These are phyloP conservation scores for Articulospora tetracladia DNA, from an alignment of 495 filamentous ascomycete species.

Conservation along the genomic window DNA sequence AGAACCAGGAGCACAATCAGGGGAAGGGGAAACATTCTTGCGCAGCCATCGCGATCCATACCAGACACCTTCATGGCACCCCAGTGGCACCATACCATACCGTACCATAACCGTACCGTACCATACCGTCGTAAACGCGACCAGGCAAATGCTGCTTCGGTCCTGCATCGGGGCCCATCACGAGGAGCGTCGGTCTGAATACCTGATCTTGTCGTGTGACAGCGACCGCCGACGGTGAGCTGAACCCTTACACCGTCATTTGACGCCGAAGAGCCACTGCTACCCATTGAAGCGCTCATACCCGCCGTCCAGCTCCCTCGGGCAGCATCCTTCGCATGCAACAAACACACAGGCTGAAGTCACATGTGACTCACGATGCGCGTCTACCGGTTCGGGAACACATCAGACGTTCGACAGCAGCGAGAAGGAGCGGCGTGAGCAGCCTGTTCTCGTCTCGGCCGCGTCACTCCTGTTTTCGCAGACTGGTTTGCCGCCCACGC, in stretches of 20 bases:
- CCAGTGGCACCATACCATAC: not conserved
- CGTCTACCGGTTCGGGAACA: not conserved
- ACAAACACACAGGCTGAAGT: not conserved
- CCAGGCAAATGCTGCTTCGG: not conserved
- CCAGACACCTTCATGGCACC: too few relatives aligned
- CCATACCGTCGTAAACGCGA: not conserved
- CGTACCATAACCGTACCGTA: not conserved
- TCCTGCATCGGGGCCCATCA: not conserved
- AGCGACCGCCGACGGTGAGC: not conserved
- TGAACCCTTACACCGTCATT: not conserved
- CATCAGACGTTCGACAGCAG: too few relatives aligned
- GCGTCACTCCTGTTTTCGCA: too few relatives aligned
- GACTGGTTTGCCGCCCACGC: not conserved
- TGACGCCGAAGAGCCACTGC: not conserved
- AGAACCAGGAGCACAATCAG: not conserved
- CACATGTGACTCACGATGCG: not conserved
- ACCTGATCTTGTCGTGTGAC: not conserved
- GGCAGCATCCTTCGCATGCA: not conserved
- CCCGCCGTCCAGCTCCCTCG: not conserved
- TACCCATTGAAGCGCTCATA: not conserved
- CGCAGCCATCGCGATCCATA: not conserved
- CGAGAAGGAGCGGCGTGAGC: too few relatives aligned
- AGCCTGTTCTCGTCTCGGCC: too few relatives aligned
- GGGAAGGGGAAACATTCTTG: not conserved
- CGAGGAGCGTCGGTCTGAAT: not conserved